Evolutionary conservation across 1,139 yeast genomes (phyloP), one percentile per base, ranked within the genome.

Genomic region (Magnusiomyces sp.): DNA sequence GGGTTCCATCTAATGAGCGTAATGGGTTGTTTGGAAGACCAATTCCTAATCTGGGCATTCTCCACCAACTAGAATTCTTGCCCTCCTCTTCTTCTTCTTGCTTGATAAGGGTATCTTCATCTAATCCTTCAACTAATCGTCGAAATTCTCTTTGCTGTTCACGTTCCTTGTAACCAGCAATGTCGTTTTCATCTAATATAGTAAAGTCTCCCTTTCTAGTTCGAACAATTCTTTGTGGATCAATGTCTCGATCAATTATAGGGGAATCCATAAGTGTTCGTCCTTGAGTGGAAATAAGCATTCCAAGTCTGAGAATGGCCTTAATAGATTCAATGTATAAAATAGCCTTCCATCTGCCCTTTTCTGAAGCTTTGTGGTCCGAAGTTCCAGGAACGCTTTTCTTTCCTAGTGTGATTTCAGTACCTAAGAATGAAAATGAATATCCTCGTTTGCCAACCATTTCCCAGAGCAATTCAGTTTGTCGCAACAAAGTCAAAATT

Each of bases 381-480:
- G 20, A 5, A 4, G 20, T 37, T 16, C 17, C 10, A 41, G 14
- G 20, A 14, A 16, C 7, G 2, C 50, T 17, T 11, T 44, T 43
- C 13, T 42, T 20, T 11, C 47, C 37, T 34, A 46, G 45, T 11
- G 40, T 36, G 4, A 41, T 48, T 43, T 23, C 33, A 27, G 31
- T 48, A n/a, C 33, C 44, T 16, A 45, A 20, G 2, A 40, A 11
- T 13, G 14, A 13, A n/a, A 40, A 13, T 9, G 31, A 10, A 10
- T 36, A 39, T 46, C 37, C 38, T n/a, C 45, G 46, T 9, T 48
- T 47, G 4, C 47, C 53, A 40, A 49, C 29, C 65, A 70, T 70
- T 53, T 71, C 74, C 56, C 64, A 57, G 29, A 71, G 58, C 40
- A 71, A 56, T 59, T 71, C 72, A 1, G 67, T 59, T 48, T 64